Evolutionary conservation across 2,329 filamentous ascomycete genomes (phyloP).

Genomic region (Colletotrichum nymphaeae): DNA sequence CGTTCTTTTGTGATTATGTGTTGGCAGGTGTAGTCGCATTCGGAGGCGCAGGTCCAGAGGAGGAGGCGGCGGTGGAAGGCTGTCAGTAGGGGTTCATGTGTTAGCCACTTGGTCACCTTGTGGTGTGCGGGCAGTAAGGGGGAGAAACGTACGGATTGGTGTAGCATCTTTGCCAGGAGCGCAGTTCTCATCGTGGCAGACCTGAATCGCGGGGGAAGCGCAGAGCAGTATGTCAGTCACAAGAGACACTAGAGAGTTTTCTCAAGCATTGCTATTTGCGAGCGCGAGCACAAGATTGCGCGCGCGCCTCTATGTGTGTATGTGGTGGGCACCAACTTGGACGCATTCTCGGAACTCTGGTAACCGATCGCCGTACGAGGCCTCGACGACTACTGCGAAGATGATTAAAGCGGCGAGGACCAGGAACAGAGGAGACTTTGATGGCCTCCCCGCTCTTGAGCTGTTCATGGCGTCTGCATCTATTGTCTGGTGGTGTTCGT

Average conservation of each 20-base stretch:
- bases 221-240: constrained; percentile 16
- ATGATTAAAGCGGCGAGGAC: constrained; percentile 50
- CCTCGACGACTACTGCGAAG: constrained; percentile 62
- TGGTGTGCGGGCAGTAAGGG: neutral
- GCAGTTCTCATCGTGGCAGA: constrained; percentile 87
- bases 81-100: constrained; percentile 48
- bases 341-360: constrained; percentile 91
- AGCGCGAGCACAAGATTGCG: constrained; percentile 14
- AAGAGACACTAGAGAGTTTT: neutral
- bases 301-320: too few species aligned
- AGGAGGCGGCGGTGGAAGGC: constrained; percentile 87
- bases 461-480: constrained; percentile 35
- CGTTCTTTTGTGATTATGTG: constrained; percentile 86
- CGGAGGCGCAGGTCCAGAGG: constrained; percentile 89
- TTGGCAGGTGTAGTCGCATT: constrained; percentile 99
- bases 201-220: constrained; percentile 57
- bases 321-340: constrained; percentile 65
- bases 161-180: constrained; percentile 67
- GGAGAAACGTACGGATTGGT: constrained; percentile 73
- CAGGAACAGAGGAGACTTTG: constrained; percentile 39
- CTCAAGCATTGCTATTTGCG: neutral
- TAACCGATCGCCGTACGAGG: constrained; percentile 85
- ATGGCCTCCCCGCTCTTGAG: constrained; percentile 30
- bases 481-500: neutral
- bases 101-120: constrained; percentile 20